Evolutionary conservation across 345 rosid species (phyloP), one percentile per base, ranked within the genome.

Genomic region (Sisymbrium irio): DNA sequence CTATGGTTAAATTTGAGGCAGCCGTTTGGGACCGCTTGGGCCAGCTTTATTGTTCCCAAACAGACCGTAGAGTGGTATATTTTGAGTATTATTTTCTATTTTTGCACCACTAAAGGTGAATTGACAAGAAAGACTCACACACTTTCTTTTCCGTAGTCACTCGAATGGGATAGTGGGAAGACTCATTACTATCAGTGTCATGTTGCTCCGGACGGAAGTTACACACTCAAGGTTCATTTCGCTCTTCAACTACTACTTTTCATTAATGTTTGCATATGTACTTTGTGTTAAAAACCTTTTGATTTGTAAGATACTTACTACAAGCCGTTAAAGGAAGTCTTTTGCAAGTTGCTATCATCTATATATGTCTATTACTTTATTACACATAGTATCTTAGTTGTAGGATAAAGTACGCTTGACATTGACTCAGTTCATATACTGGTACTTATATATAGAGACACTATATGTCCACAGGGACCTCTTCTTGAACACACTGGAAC

Each of bases 381-480:
- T 46, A 4, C 25, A 28, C 55, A 30, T 41, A 5, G 4, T 20
- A 44, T 72, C 27, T 27, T 5, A 30, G 4, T 42, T 11, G 55
- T 41, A 56, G 30, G 65, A 35, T 46, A 56, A 45, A 22, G 27
- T 42, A 22, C n/a, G n/a, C 28, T 56, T 64, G 35, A 41, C 55
- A 25, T 7, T 19, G 66, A 42, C 15, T 47, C 27, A 47, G 18
- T 11, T 68, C 39, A n/a, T n/a, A n/a, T n/a, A n/a, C n/a, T n/a
- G n/a, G n/a, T n/a, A n/a, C n/a, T n/a, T n/a, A n/a, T n/a, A n/a
- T n/a, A n/a, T n/a, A n/a, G n/a, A n/a, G n/a, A n/a, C n/a, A n/a
- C n/a, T n/a, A n/a, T n/a, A n/a, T n/a, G n/a, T n/a, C n/a, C n/a
- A 17, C 69, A 90, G 98, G 98, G 96, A 4, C 98, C 96, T 62